Conservation (phyloP, 768 basidiomycete genomes). For the Amylocystis lapponica region DNA sequence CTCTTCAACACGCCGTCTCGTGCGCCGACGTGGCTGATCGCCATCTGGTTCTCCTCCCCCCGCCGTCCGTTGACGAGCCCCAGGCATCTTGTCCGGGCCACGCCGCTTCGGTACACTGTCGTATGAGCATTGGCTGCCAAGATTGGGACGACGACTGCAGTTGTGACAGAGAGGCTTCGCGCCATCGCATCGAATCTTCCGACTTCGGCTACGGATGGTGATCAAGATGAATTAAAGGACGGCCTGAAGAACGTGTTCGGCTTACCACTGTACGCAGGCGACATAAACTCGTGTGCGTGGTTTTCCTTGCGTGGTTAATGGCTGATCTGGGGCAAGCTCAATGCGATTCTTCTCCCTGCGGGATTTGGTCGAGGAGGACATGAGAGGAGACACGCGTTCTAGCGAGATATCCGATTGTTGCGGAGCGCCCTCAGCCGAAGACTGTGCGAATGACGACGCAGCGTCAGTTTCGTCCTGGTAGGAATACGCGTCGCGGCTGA, state of each 20-base stretch:
- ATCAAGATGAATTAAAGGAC: constrained; percentile 5
- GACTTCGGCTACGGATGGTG: constrained; percentile 49
- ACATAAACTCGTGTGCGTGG: constrained; percentile 71
- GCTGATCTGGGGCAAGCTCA: constrained; percentile 69
- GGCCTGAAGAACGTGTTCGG: constrained; percentile 2
- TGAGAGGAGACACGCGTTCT: too few species aligned
- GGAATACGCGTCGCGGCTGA: too few species aligned
- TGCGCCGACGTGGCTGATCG: constrained; percentile 12
- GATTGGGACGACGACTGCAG: constrained; percentile 46
- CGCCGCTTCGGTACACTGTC: constrained; percentile 71
- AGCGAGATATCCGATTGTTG: too few species aligned
- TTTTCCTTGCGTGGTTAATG: constrained; percentile 77
- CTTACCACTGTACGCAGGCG: constrained; percentile 74
- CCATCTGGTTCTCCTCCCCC: constrained; percentile 34
- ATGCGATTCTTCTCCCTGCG: constrained; percentile 44
- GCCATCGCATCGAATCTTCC: constrained; percentile 82
- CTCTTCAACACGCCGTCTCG: too few species aligned
- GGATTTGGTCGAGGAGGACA: constrained; percentile 8
- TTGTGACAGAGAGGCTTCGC: constrained; percentile 74
- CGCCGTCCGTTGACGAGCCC: constrained; percentile 62
- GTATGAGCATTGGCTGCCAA: constrained; percentile 50
- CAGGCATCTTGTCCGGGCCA: constrained; percentile 76
- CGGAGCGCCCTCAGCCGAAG: too few species aligned
- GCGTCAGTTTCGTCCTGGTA: too few species aligned
- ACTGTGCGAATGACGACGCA: too few species aligned